Evolutionary conservation across 2,329 filamentous ascomycete genomes (phyloP).

Genomic region (Nannizziopsis barbatae): DNA sequence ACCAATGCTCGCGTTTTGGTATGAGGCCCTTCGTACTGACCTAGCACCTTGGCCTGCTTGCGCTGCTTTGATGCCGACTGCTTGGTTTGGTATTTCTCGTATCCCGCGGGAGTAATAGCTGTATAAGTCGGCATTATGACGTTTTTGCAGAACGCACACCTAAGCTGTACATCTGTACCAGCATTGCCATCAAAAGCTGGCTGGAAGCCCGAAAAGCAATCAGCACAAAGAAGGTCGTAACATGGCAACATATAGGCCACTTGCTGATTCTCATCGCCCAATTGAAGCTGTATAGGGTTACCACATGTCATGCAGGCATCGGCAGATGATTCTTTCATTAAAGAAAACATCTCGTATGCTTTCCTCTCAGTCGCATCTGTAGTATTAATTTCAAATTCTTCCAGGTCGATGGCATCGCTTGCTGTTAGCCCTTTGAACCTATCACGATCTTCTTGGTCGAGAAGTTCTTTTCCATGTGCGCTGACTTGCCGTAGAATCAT

Average conservation of each 20-base stretch:
- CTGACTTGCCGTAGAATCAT: constrained; percentile 80
- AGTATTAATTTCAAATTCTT: constrained; percentile 58
- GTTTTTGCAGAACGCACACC: constrained; percentile 58
- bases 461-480: constrained; percentile 83
- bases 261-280: constrained; percentile 36
- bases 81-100: constrained; percentile 42
- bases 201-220: constrained; percentile 55
- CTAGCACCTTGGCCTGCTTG: constrained; percentile 46
- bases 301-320: constrained; percentile 63
- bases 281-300: constrained; percentile 45
- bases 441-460: constrained; percentile 72
- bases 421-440: constrained; percentile 70
- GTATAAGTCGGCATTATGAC: constrained; percentile 55
- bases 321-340: constrained; percentile 71
- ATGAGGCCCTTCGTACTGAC: constrained; percentile 70
- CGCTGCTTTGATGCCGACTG: constrained; percentile 44
- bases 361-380: constrained; percentile 54
- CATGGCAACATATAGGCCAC: constrained; percentile 69
- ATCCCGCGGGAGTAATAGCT: constrained; percentile 51
- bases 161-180: constrained; percentile 35
- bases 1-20: constrained; percentile 82
- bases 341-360: constrained; percentile 72
- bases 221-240: constrained; percentile 70
- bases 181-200: constrained; percentile 39
- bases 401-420: constrained; percentile 78